Percentiles rank a stretch among this genome's conserved stretches.
Conservation (phyloP, 1,284 basidiomycete species). For the Moesziomyces parantarcticus region DNA sequence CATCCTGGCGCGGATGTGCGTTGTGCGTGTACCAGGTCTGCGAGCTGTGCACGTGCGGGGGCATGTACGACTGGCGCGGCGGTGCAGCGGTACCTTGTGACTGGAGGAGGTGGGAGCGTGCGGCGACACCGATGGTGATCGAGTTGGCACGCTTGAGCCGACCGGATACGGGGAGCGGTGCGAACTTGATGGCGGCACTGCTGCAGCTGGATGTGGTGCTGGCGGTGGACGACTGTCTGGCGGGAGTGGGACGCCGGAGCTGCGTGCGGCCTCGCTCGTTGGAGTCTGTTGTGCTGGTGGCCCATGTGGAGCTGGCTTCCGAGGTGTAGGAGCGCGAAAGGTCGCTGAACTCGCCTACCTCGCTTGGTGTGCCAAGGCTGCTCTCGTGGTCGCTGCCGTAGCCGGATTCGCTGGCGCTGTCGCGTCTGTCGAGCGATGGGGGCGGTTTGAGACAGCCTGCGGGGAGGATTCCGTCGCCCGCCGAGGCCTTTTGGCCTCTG, state of each 20-base stretch:
- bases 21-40: constrained; percentile 33
- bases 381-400: constrained; percentile 40
- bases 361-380: constrained; percentile 30
- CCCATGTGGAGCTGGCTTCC: constrained; percentile 28
- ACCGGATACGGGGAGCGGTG: constrained; percentile 55
- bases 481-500: constrained; percentile 43
- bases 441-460: constrained; percentile 16
- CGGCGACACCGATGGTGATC: constrained; percentile 64
- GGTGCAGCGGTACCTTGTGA: constrained; percentile 55
- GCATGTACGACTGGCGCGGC: constrained; percentile 17
- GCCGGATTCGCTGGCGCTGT: constrained; percentile 40
- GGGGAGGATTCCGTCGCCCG: constrained; percentile 53
- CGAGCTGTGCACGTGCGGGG: constrained; percentile 45
- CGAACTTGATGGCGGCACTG: constrained; percentile 56
- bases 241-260: constrained; percentile 2
- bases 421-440: neutral
- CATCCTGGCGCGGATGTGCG: constrained; percentile 20
- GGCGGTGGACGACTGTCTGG: constrained; percentile 25
- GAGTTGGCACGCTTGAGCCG: constrained; percentile 62
- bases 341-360: constrained; percentile 17
- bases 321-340: constrained; percentile 20
- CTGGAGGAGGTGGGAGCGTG: constrained; percentile 58
- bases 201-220: constrained; percentile 37
- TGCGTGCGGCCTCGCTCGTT: constrained; percentile 17
- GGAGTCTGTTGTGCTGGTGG: constrained; percentile 1